A percentile compares a stretch with the other conserved stretches of the same genome.
These are phyloP conservation scores for Yamadazyma tumulicola DNA, from an alignment of 805 yeast species.

Conservation along the genomic window DNA sequence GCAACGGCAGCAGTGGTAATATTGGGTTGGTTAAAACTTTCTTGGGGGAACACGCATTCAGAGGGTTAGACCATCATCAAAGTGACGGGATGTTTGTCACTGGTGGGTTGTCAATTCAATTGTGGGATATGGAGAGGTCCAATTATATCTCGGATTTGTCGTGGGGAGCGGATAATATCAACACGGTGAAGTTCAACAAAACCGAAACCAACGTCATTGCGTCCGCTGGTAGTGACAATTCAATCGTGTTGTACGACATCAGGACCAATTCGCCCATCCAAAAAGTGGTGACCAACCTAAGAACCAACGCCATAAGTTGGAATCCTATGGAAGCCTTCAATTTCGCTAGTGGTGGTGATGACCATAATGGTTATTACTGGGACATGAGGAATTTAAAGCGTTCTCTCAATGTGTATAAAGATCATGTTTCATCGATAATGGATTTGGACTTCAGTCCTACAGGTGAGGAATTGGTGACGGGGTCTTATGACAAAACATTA, in stretches of 20 bases:
- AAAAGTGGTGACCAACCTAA: constrained; percentile 75
- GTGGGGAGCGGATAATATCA: constrained; percentile 96
- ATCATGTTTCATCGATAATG: constrained; percentile 94
- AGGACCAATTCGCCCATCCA: constrained; percentile 91
- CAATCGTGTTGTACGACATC: constrained; percentile 84
- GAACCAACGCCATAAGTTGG: constrained; percentile 88
- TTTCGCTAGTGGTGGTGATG: constrained; percentile 90
- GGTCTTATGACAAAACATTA: constrained; percentile 91
- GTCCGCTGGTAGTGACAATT: constrained; percentile 79
- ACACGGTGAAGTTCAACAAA: constrained; percentile 78
- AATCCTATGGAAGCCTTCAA: constrained; percentile 97
- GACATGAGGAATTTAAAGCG: constrained; percentile 91
- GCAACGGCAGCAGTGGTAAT: constrained; percentile 24
- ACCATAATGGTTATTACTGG: constrained; percentile 90
- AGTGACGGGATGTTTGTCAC: constrained; percentile 75
- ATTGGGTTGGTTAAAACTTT: constrained; percentile 73
- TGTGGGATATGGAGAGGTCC: constrained; percentile 88
- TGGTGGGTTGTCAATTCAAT: constrained; percentile 82
- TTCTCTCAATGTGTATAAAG: constrained; percentile 83
- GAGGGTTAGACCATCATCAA: constrained; percentile 82
- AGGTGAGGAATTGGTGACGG: constrained; percentile 93
- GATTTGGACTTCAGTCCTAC: constrained; percentile 95
- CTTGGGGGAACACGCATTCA: constrained; percentile 79
- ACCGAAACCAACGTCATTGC: constrained; percentile 89
- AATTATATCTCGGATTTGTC: constrained; percentile 73